Conservation (phyloP, 73 alveolate genomes). For the Blepharisma stoltei region DNA sequence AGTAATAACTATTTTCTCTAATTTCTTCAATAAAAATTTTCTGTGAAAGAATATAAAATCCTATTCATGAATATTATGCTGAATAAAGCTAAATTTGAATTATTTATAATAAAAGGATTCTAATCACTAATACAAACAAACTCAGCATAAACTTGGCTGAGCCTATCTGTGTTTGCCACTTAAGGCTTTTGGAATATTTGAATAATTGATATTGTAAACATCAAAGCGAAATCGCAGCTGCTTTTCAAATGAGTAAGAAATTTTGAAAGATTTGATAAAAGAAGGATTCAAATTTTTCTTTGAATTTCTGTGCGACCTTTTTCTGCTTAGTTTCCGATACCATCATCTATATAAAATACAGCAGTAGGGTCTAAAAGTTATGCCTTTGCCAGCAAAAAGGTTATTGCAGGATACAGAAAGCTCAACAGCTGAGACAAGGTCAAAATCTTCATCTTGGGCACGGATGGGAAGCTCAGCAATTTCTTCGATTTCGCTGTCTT, state of each 20-base stretch:
- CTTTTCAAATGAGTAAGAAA: conserved; percentile 70
- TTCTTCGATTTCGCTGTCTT: conserved; percentile 14
- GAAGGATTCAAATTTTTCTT: conserved; percentile 71
- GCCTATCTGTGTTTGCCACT: conserved; percentile 59
- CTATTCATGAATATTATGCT: conserved; percentile 61
- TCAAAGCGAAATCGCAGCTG: conserved; percentile 47
- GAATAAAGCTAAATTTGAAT: too few relatives aligned
- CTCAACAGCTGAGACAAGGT: conserved; percentile 36
- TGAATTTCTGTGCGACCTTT: conserved; percentile 81
- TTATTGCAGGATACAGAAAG: conserved; percentile 57
- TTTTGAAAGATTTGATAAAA: conserved; percentile 57
- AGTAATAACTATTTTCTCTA: too few relatives aligned
- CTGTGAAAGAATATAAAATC: too few relatives aligned
- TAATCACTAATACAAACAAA: too few relatives aligned
- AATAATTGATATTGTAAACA: conserved; percentile 66
- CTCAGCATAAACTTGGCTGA: conserved; percentile 58
- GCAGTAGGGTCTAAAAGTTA: conserved; percentile 64
- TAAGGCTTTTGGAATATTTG: conserved; percentile 49
- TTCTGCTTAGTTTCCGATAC: conserved; percentile 47
- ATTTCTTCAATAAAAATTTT: too few relatives aligned
- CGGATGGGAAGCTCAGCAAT: conserved; percentile 21
- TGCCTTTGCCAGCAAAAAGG: conserved; percentile 66
- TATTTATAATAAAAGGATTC: too few relatives aligned
- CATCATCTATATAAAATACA: conserved; percentile 42
- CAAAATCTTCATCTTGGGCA: conserved; percentile 31